phyloP scores from a whole-genome alignment of 768 basidiomycete species.

The Tulasnella sp. region DNA sequence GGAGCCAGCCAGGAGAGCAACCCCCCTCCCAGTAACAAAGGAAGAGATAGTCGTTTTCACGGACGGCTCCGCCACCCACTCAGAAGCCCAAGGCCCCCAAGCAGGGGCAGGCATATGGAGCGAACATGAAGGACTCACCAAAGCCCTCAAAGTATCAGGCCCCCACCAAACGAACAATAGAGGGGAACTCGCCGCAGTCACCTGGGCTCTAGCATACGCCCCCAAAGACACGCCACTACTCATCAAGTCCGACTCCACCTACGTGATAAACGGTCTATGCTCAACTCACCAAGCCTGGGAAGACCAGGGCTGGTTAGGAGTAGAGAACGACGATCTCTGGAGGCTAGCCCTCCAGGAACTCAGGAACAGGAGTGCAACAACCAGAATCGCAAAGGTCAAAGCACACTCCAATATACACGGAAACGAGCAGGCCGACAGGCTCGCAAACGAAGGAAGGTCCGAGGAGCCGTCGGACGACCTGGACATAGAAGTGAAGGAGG shows the following conservation, averaged over 20 bases:
- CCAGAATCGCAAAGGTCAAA: neutral
- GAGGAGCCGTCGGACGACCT: neutral
- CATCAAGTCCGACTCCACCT: neutral
- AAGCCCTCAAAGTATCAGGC: neutral
- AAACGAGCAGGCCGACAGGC: conserved; percentile 3
- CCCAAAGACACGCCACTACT: no score
- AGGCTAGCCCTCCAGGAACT: neutral
- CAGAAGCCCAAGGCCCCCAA: neutral
- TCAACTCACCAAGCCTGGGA: neutral
- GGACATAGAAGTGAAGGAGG: neutral
- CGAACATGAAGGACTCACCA: no score
- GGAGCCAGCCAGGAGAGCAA: no score
- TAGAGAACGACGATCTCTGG: conserved; percentile 7
- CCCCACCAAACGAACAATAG: conserved; percentile 9
- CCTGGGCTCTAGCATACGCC: neutral
- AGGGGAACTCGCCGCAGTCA: conserved; percentile 1
- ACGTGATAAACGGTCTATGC: neutral
- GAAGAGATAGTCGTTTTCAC: neutral
- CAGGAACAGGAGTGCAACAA: neutral
- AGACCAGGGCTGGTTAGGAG: neutral
- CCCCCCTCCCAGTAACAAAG: no score
- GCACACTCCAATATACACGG: neutral
- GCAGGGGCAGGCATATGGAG: neutral
- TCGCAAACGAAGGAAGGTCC: neutral
- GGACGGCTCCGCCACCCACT: neutral